Percentiles rank a stretch among this genome's conserved stretches.
phyloP scores from a whole-genome alignment of 495 filamentous ascomycete species.

The Chaetomium cochliodes region DNA sequence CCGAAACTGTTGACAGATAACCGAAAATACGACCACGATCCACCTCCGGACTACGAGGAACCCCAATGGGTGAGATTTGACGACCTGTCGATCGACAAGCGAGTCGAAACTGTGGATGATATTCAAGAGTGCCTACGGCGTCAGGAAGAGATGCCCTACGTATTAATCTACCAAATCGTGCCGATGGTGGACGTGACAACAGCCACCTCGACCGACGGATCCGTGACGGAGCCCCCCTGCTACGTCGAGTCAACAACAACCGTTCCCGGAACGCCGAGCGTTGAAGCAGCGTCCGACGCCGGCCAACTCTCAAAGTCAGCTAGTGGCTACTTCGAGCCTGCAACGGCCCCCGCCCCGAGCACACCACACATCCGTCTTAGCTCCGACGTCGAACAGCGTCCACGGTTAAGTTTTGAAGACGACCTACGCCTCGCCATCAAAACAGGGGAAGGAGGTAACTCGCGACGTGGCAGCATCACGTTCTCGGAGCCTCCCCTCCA shows the following conservation, averaged over 20 bases:
- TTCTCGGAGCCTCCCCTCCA: slow-evolving; percentile 47
- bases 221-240: slow-evolving; percentile 52
- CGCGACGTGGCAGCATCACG: slow-evolving; percentile 49
- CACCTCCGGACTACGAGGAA: slow-evolving; percentile 54
- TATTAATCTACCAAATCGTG: slow-evolving; percentile 91
- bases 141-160: slow-evolving; percentile 84
- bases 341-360: slow-evolving; percentile 26
- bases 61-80: slow-evolving; percentile 88
- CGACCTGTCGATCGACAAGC: slow-evolving; percentile 62
- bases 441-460: slow-evolving; percentile 38
- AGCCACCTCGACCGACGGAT: slow-evolving; percentile 52
- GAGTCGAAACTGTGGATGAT: slow-evolving; percentile 75
- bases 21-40: slow-evolving; percentile 51
- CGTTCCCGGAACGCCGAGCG: slow-evolving; percentile 25
- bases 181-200: slow-evolving; percentile 70
- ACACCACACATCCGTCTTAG: slow-evolving; percentile 44
- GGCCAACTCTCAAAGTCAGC: slow-evolving; percentile 36
- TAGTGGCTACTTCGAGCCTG: slow-evolving; percentile 48
- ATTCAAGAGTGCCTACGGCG: slow-evolving; percentile 59
- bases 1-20: slow-evolving; percentile 55
- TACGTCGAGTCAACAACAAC: slow-evolving; percentile 48
- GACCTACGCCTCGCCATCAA: slow-evolving; percentile 36
- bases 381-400: slow-evolving; percentile 38
- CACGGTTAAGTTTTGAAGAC: slow-evolving; percentile 40
- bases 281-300: slow-evolving; percentile 18